Evolutionary conservation across 2,329 filamentous ascomycete species (phyloP), one percentile per base, ranked within the genome.

Genomic region (Hypoxylon sp.): DNA sequence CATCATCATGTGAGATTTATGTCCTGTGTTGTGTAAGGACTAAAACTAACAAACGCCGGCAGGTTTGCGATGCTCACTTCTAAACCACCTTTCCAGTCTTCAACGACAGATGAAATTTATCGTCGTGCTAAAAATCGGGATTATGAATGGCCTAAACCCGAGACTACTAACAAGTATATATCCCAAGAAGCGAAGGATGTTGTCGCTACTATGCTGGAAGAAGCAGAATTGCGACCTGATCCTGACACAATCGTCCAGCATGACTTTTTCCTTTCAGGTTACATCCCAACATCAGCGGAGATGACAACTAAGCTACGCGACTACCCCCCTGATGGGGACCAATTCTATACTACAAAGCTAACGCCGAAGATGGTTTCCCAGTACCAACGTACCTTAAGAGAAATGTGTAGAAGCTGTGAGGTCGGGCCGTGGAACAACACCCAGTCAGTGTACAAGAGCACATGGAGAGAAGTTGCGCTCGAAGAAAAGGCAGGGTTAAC

Each of bases 51-150:
- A 72, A 67, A 72, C 47, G 64, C 61, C 81, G 35, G 79, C 73
- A 94, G 92, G 80, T 98, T 97, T 81, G 97, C 96, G 53, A 95
- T 99, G 89, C 91, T 98, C 51, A 96, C 96, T 6, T 97, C 96
- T 19, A 97, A 95, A 75, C 95, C 96, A 0, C 96, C 96, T 0
- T 99, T 99, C 80, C 96, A 99, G 81, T 97, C 96, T 11, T 90
- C 91, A 11, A 95, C 92, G 44, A 92, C 92, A 17, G 92, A 96
- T 77, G 92, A 95, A 77, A 96, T 96, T 67, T 96, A 96, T 81
- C 88, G 84, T 80, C 89, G 86, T 80, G 91, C 89, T 60, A 82
- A 85, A 74, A 88, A 91, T 73, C 86, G 91, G 73, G 92, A 94
- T 75, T 95, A 94, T 78, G 90, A 92, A 76, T 95, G 92, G 92